Percentiles rank a stretch among this genome's conserved stretches.
phyloP scores from a whole-genome alignment of 2,329 filamentous ascomycete genomes.

The Metarhizium album region DNA sequence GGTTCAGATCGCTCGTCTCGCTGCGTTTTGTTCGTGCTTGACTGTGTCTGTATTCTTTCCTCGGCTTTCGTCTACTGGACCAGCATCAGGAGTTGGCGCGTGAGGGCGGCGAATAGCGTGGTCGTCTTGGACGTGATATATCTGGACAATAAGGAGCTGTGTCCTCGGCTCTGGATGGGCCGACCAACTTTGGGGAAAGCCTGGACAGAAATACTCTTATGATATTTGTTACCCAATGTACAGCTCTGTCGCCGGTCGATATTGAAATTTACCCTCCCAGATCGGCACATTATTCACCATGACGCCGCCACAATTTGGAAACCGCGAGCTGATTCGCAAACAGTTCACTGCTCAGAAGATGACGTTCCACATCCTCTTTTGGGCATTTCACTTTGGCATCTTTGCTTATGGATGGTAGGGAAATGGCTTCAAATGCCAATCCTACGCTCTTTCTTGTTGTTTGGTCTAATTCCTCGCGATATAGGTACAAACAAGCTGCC shows the following conservation, averaged over 20 bases:
- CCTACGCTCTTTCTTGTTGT: neutral
- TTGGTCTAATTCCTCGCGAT: neutral
- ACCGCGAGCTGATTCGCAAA: slow-evolving; percentile 39
- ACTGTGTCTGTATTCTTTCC: neutral
- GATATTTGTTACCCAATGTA: neutral
- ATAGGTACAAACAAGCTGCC: slow-evolving; percentile 65
- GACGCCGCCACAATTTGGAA: slow-evolving; percentile 30
- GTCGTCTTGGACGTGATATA: neutral
- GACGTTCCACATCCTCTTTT: slow-evolving; percentile 72
- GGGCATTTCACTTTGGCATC: slow-evolving; percentile 65
- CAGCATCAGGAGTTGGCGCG: neutral
- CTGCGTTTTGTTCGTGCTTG: neutral
- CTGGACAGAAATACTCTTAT: neutral
- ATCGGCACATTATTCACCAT: slow-evolving; percentile 10
- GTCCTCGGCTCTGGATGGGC: neutral
- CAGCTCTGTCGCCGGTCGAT: slow-evolving; percentile 44
- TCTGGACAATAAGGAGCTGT: neutral
- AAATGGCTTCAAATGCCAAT: neutral
- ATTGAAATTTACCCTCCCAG: slow-evolving; percentile 23
- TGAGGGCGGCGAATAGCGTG: neutral
- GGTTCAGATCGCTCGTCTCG: slow-evolving; percentile 40
- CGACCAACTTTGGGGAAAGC: neutral
- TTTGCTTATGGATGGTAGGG: slow-evolving; percentile 79
- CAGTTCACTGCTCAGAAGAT: slow-evolving; percentile 63
- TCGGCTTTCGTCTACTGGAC: neutral